These are phyloP conservation scores for Fusarium verticillioides DNA, from an alignment of 2,329 filamentous ascomycete genomes.

Conservation along the genomic window DNA sequence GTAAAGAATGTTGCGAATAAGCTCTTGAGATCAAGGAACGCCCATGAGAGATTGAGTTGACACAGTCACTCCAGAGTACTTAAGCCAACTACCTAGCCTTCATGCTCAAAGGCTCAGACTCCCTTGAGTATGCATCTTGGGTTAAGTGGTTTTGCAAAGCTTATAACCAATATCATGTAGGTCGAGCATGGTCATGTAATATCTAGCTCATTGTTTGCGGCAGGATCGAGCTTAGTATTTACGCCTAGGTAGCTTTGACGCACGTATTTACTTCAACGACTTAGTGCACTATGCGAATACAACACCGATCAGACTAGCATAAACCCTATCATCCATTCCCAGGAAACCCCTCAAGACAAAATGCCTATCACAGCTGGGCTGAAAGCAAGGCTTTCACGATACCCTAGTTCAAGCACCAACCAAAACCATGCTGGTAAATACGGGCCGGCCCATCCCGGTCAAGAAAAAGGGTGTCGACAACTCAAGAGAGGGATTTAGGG, in stretches of 20 bases:
- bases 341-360: background rate
- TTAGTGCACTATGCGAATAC: background rate
- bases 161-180: too few relatives aligned
- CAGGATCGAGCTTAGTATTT: background rate
- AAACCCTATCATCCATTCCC: too few relatives aligned
- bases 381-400: constrained; percentile 25
- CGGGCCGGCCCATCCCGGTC: constrained; percentile 38
- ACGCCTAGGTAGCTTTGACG: too few relatives aligned
- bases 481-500: constrained; percentile 2
- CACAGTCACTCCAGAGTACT: constrained; percentile 6
- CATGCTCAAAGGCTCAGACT: constrained; percentile 30
- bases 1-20: too few relatives aligned
- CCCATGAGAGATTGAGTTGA: background rate
- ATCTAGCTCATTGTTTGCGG: background rate
- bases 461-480: constrained; percentile 4
- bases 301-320: background rate
- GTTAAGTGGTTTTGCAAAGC: too few relatives aligned
- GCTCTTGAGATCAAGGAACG: too few relatives aligned
- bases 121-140: background rate
- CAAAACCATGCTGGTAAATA: constrained; percentile 13
- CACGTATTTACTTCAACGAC: background rate
- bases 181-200: background rate
- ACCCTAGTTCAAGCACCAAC: constrained; percentile 1
- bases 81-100: constrained; percentile 29
- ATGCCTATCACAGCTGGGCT: constrained; percentile 10